Evolutionary conservation across 2,329 filamentous ascomycete genomes (phyloP), one percentile per base, ranked within the genome.

Genomic region (Escovopsis sp.): DNA sequence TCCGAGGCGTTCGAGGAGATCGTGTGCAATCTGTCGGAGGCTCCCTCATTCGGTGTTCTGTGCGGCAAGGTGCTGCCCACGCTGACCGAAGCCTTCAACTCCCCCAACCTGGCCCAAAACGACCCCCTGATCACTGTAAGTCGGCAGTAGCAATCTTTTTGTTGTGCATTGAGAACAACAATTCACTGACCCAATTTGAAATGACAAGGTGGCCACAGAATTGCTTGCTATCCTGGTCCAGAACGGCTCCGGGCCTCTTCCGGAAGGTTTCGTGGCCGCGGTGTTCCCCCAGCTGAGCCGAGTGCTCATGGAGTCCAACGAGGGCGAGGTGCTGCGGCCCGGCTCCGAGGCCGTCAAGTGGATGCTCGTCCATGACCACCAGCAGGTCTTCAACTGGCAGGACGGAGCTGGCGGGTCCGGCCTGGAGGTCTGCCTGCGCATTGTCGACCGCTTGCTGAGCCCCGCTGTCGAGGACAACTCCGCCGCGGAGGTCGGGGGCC

Each of bases 1-100:
- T 82, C 77, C 33, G 91, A 98, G 61, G 80, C 85, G 0, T 94
- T 98, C 55, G 89, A 96, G 59, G 85, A 91, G 36, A 80, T 95
- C 44, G 82, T 88, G 6, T 68, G 73, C 40, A 72, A 69, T 1
- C 73, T 94, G 45, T 67, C 82, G 2, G 76, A 79, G 19, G 65
- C 72, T 6, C 75, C 83, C 8, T 73, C 78, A 1, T 98, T 89
- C 59, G 72, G 80, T 39, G 75, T 76, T 10, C 72, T 98, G 6
- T 94, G 89, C 57, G 69, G 77, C 51, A 94, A 89, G 61, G 85
- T 94, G 5, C 65, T 96, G 8, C 91, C 91, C 11, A 86, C 85
- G 0, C 66, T 98, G 40, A 94, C 80, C 15, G 85, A 84, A 26
- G 87, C 88, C 11, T 89, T 96, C 57, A 86, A 94, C 55, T 80